Conservation (phyloP, 352 stramenopile genomes). For the Pythium biforme region DNA sequence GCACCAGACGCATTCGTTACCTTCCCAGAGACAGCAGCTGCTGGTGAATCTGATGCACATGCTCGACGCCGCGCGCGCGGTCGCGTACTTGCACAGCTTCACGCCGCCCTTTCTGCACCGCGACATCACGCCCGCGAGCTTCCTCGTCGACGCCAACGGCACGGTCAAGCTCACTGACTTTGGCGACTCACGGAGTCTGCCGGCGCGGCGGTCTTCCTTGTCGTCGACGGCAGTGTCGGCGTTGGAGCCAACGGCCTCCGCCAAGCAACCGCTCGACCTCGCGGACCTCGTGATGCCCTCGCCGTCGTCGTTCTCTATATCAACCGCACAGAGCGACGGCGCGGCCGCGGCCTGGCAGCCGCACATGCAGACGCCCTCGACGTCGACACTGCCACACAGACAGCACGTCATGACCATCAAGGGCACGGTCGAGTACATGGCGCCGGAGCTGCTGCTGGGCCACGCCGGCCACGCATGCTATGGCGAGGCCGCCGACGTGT, state of each 20-base stretch:
- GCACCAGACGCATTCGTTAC: slow-evolving; percentile 7
- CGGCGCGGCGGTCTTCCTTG: background rate
- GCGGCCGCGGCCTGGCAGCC: slow-evolving; percentile 17
- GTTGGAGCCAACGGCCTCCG: background rate
- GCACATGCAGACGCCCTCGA: slow-evolving; percentile 17
- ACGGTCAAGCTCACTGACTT: slow-evolving; percentile 28
- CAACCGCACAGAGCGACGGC: slow-evolving; percentile 30
- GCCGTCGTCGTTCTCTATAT: slow-evolving; percentile 15
- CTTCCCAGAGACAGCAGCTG: slow-evolving; percentile 42
- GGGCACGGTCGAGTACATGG: slow-evolving; percentile 55
- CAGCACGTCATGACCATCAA: slow-evolving; percentile 37
- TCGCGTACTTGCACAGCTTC: slow-evolving; percentile 44
- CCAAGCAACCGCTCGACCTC: background rate
- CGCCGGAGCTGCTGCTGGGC: slow-evolving; percentile 50
- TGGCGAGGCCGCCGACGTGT: slow-evolving; percentile 49
- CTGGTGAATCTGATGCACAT: slow-evolving; percentile 28
- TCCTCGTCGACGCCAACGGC: slow-evolving; percentile 52
- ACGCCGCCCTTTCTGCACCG: slow-evolving; percentile 62
- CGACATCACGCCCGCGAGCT: slow-evolving; percentile 78
- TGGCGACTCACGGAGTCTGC: slow-evolving; percentile 9
- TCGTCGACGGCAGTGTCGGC: background rate
- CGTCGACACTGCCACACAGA: background rate
- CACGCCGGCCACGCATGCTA: slow-evolving; percentile 34
- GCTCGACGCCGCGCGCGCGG: slow-evolving; percentile 46
- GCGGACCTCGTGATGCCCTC: slow-evolving; percentile 8